Evolutionary conservation across 2,329 filamentous ascomycete species (phyloP).

Genomic region (Nigrospora osmanthi): DNA sequence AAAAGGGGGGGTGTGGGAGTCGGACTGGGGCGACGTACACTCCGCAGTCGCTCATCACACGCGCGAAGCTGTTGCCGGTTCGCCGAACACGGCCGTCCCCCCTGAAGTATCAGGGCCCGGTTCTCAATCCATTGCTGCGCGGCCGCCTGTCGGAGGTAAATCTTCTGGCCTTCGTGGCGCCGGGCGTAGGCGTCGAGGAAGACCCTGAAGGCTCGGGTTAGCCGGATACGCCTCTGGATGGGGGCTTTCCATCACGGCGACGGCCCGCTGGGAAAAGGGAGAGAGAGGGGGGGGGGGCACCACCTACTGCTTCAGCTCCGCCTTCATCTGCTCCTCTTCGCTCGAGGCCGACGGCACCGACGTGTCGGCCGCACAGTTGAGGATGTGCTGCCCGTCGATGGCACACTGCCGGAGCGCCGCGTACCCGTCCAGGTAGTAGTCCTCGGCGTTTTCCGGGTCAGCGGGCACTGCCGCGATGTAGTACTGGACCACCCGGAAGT

Average conservation of each 20-base stretch:
- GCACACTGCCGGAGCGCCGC: conserved; percentile 53
- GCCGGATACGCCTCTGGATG: not conserved
- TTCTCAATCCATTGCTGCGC: conserved; percentile 52
- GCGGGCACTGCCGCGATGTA: conserved; percentile 50
- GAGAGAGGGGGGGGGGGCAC: not conserved
- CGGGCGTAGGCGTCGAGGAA: conserved; percentile 52
- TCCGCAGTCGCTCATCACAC: conserved; percentile 49
- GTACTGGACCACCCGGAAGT: conserved; percentile 55
- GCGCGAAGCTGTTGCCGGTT: conserved; percentile 40
- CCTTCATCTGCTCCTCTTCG: conserved; percentile 51
- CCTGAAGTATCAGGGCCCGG: conserved; percentile 44
- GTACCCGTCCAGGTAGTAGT: conserved; percentile 59
- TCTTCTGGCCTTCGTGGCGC: conserved; percentile 57
- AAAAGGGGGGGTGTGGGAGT: not conserved
- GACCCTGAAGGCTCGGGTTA: conserved; percentile 31
- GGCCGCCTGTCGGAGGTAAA: conserved; percentile 52
- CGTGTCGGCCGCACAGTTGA: conserved; percentile 57
- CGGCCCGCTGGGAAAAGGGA: not conserved
- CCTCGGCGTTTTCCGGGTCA: conserved; percentile 45
- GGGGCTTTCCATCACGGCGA: too few relatives aligned
- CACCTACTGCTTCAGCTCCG: conserved; percentile 54
- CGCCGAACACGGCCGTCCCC: conserved; percentile 36
- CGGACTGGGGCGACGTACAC: conserved; percentile 31
- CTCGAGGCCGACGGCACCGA: conserved; percentile 44
- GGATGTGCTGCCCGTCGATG: conserved; percentile 55